A percentile compares a stretch with the other conserved stretches of the same genome.
Conservation (phyloP, 164 flowering plant species). For the Nymphaea thermarum region DNA sequence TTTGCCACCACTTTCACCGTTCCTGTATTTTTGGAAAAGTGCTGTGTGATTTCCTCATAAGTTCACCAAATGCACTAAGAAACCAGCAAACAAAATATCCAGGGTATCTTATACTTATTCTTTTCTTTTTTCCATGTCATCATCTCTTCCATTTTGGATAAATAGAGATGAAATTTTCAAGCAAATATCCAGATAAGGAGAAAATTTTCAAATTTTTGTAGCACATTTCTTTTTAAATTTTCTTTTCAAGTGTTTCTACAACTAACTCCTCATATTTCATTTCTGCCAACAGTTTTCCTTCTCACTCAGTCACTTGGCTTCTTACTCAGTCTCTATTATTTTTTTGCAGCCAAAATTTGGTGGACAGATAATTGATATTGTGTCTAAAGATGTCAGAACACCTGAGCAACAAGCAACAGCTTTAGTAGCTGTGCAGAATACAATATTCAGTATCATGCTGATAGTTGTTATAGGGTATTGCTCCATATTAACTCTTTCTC, state of each 20-base stretch:
- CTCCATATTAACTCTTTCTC: not conserved
- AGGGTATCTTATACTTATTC: too few species aligned
- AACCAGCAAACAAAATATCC: too few species aligned
- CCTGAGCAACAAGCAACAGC: conserved; percentile 71
- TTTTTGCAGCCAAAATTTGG: conserved; percentile 87
- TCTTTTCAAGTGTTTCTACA: not conserved
- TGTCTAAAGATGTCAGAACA: conserved; percentile 54
- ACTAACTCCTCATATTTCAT: not conserved
- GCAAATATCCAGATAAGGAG: not conserved
- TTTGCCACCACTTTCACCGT: too few species aligned
- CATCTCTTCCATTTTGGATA: too few species aligned
- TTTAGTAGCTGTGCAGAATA: conserved; percentile 46
- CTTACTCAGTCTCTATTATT: conserved; percentile 2
- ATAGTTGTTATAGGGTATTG: conserved; percentile 82
- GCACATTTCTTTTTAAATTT: not conserved
- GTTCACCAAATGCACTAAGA: too few species aligned
- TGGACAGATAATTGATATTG: conserved; percentile 90
- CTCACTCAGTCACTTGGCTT: not conserved
- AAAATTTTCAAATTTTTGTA: not conserved
- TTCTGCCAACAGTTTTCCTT: too few species aligned
- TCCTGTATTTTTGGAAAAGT: too few species aligned
- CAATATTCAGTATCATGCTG: conserved; percentile 49
- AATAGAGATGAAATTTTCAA: too few species aligned
- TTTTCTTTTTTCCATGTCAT: too few species aligned
- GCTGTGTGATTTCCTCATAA: too few species aligned